phyloP scores from a whole-genome alignment of 192 early-diverging fungal species.

The Oehlia diaphana region DNA sequence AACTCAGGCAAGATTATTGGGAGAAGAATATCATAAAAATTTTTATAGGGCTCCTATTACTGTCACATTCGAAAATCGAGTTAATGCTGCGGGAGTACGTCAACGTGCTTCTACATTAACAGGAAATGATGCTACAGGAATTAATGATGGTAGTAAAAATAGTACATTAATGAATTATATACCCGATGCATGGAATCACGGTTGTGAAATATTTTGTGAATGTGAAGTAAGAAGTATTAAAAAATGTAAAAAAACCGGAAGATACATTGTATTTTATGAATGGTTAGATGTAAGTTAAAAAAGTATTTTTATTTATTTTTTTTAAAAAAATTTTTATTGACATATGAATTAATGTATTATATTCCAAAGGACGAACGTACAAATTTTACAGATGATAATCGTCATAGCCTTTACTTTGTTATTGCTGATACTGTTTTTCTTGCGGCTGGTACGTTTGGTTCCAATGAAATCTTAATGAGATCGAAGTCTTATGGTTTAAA shows the following conservation, averaged over 20 bases:
- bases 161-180: slow-evolving; percentile 49
- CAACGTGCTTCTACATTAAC: slow-evolving; percentile 41
- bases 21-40: slow-evolving; percentile 34
- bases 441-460: slow-evolving; percentile 45
- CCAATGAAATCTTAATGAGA: slow-evolving; percentile 45
- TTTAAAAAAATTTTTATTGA: background rate
- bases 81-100: slow-evolving; percentile 46
- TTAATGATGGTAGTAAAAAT: slow-evolving; percentile 52
- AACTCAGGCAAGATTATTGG: slow-evolving; percentile 35
- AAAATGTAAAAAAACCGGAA: slow-evolving; percentile 28
- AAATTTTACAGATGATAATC: slow-evolving; percentile 4
- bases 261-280: slow-evolving; percentile 46
- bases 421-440: slow-evolving; percentile 47
- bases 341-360: background rate
- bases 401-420: slow-evolving; percentile 39
- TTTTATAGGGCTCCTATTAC: slow-evolving; percentile 46
- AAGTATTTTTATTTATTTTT: background rate
- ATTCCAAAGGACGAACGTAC: slow-evolving; percentile 6
- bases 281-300: slow-evolving; percentile 38
- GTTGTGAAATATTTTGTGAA: slow-evolving; percentile 45
- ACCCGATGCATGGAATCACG: slow-evolving; percentile 52
- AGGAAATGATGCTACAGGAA: slow-evolving; percentile 46
- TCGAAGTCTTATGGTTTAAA: slow-evolving; percentile 39
- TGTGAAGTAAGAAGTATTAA: slow-evolving; percentile 41
- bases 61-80: slow-evolving; percentile 39